These are phyloP conservation scores for Fusarium sp. DNA, from an alignment of 2,329 filamentous ascomycete species.

Conservation along the genomic window DNA sequence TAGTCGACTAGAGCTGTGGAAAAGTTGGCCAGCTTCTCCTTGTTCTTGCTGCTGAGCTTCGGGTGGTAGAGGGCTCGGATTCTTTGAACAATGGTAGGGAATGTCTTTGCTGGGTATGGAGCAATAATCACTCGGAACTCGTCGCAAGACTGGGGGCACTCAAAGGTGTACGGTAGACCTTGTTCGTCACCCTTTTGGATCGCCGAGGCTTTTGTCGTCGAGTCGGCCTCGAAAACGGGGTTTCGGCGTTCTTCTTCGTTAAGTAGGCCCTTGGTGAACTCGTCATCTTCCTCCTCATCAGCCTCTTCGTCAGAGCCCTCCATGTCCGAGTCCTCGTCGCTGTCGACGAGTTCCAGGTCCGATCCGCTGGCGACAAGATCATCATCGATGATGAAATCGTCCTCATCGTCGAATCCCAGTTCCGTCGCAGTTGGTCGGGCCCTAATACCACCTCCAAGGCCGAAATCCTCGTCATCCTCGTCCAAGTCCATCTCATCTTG, in stretches of 20 bases:
- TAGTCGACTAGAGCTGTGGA: conserved; percentile 70
- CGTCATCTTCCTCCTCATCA: conserved; percentile 63
- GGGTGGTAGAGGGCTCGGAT: conserved; percentile 93
- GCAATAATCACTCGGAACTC: conserved; percentile 74
- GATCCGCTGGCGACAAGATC: conserved; percentile 85
- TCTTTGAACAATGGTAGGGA: conserved; percentile 83
- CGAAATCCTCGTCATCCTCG: conserved; percentile 64
- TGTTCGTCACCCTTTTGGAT: conserved; percentile 56
- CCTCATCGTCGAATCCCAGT: conserved; percentile 86
- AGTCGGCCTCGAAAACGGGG: conserved; percentile 58
- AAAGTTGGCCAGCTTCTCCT: conserved; percentile 77
- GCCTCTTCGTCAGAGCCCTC: conserved; percentile 54
- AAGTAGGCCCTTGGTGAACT: conserved; percentile 74
- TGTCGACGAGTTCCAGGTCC: conserved; percentile 65
- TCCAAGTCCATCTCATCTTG: conserved; percentile 50
- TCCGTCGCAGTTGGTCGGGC: conserved; percentile 64
- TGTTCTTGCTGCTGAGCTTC: conserved; percentile 84
- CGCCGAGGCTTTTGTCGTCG: conserved; percentile 50
- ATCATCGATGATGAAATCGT: conserved; percentile 91
- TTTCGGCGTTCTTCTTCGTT: conserved; percentile 64
- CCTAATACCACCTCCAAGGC: conserved; percentile 66
- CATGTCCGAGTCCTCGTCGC: conserved; percentile 61
- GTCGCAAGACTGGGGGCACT: conserved; percentile 79
- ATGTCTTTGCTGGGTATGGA: conserved; percentile 66
- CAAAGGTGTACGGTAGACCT: conserved; percentile 81